Conservation (phyloP, 305 asterid genomes). For the Fraxinus latifolia region DNA sequence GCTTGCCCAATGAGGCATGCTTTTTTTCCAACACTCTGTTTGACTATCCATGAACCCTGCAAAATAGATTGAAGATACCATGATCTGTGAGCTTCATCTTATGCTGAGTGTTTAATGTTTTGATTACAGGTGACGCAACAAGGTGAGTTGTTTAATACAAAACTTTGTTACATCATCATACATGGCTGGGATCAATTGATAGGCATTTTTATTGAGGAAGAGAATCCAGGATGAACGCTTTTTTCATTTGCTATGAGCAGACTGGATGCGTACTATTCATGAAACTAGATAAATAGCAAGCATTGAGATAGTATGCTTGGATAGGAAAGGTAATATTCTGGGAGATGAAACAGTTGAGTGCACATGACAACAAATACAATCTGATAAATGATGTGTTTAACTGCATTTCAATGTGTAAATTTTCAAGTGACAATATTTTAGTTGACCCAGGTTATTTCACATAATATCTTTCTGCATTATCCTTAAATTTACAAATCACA, state of each 20-base stretch:
- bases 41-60: constrained; percentile 97
- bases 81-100: background rate
- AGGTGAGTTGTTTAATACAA: background rate
- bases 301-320: constrained; percentile 7
- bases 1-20: constrained; percentile 98
- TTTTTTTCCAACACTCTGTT: constrained; percentile 94
- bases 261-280: background rate
- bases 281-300: background rate
- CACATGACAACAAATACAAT: background rate
- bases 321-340: constrained; percentile 1
- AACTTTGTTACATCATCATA: background rate
- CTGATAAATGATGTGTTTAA: background rate
- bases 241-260: background rate
- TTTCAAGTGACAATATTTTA: background rate
- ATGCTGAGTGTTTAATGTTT: background rate
- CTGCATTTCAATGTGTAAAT: background rate
- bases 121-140: background rate
- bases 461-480: background rate
- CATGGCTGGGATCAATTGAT: background rate
- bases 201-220: background rate
- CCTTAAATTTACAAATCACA: background rate
- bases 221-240: background rate
- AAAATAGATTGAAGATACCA: constrained; percentile 24
- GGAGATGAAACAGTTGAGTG: constrained; percentile 2
- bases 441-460: background rate